These are phyloP conservation scores for Serendipita sp. DNA, from an alignment of 768 basidiomycete genomes.

Conservation along the genomic window DNA sequence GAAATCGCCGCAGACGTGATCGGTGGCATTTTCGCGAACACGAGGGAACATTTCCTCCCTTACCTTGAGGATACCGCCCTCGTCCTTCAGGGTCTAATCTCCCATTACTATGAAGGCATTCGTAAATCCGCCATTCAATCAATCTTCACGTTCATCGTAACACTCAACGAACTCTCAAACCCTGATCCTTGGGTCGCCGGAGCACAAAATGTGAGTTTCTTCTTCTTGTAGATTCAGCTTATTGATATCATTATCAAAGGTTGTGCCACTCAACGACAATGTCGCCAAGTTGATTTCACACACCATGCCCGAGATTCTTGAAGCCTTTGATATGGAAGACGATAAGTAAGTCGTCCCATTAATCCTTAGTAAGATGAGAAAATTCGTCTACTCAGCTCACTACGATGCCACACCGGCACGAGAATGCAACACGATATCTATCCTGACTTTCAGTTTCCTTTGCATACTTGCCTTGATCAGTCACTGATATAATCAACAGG, in stretches of 20 bases:
- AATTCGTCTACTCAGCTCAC: constrained; percentile 56
- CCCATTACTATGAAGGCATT: constrained; percentile 96
- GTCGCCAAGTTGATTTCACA: constrained; percentile 70
- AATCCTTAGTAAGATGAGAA: constrained; percentile 30
- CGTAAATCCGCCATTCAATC: constrained; percentile 83
- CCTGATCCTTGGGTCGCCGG: constrained; percentile 75
- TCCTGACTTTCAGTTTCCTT: constrained; percentile 22
- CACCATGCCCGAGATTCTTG: constrained; percentile 55
- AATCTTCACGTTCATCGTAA: constrained; percentile 73
- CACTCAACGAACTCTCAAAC: constrained; percentile 79
- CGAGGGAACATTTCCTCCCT: constrained; percentile 72
- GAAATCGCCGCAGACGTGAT: constrained; percentile 97
- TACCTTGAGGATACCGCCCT: constrained; percentile 72
- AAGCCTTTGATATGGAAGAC: constrained; percentile 88
- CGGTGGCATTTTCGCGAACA: constrained; percentile 74
- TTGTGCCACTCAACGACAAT: constrained; percentile 38
- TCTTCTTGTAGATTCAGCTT: neutral
- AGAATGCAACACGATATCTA: constrained; percentile 34
- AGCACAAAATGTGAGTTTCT: constrained; percentile 35
- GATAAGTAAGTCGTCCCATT: constrained; percentile 61
- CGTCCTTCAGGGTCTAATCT: constrained; percentile 60
- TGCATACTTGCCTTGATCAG: constrained; percentile 8
- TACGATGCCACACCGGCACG: constrained; percentile 43
- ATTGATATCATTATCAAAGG: constrained; percentile 17
- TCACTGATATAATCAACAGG: constrained; percentile 29